Conservation (phyloP, 2,329 filamentous ascomycete genomes). For the Hirsutella thompsonii region DNA sequence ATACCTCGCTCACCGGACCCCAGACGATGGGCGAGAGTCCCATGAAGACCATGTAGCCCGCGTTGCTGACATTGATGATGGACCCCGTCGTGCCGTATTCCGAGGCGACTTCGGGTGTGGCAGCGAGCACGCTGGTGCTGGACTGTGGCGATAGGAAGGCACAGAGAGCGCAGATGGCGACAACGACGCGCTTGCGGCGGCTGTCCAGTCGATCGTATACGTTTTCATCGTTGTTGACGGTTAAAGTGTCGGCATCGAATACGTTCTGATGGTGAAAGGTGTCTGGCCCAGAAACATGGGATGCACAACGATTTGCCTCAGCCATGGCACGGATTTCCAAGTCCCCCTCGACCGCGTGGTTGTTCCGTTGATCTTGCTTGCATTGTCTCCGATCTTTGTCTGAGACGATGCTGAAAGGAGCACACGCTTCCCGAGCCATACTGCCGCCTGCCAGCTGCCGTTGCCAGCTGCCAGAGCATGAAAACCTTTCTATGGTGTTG, state of each 20-base stretch:
- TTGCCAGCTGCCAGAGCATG: no score
- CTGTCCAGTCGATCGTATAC: slow-evolving; percentile 53
- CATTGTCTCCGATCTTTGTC: no score
- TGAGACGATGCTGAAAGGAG: no score
- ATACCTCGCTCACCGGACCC: slow-evolving; percentile 57
- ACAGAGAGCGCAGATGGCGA: slow-evolving; percentile 58
- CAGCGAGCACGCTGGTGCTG: slow-evolving; percentile 60
- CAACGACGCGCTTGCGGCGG: slow-evolving; percentile 52
- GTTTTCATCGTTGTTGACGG: slow-evolving; percentile 26
- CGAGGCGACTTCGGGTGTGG: slow-evolving; percentile 58
- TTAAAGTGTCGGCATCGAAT: slow-evolving; percentile 1
- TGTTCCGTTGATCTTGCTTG: no score
- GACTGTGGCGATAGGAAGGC: slow-evolving; percentile 65
- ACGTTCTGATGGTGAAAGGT: neutral
- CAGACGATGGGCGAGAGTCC: slow-evolving; percentile 57
- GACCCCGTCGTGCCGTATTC: slow-evolving; percentile 53
- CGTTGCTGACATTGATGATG: slow-evolving; percentile 63
- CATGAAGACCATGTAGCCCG: slow-evolving; percentile 65
- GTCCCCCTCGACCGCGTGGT: no score
- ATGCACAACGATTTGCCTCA: no score
- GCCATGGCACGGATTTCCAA: no score
- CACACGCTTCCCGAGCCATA: no score
- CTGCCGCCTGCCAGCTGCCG: no score
- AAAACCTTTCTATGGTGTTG: no score
- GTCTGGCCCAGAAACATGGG: neutral